Evolutionary conservation across 2,329 filamentous ascomycete genomes (phyloP).

Genomic region (Scedosporium apiospermum): DNA sequence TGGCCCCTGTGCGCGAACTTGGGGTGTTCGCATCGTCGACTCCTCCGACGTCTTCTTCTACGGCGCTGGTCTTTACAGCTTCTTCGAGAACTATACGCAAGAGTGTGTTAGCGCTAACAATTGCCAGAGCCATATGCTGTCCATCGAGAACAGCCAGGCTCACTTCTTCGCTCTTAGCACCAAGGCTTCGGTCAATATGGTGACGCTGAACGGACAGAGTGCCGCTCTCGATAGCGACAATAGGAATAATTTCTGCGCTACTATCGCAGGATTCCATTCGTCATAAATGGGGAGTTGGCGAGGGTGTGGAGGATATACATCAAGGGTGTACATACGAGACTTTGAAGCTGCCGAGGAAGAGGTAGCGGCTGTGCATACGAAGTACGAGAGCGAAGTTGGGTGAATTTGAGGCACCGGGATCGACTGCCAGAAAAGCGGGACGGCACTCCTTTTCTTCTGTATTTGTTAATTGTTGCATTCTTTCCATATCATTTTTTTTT

Average conservation of each 20-base stretch:
- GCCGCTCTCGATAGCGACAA: conserved; percentile 50
- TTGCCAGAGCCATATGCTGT: conserved; percentile 73
- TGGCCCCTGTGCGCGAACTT: conserved; percentile 59
- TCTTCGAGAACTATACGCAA: conserved; percentile 76
- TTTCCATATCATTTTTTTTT: not conserved
- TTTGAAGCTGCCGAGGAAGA: not conserved
- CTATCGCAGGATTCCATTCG: conserved; percentile 41
- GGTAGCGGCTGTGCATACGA: not conserved
- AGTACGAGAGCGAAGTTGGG: not conserved
- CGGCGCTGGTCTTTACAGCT: conserved; percentile 69
- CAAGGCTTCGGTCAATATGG: conserved; percentile 66
- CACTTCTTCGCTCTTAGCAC: conserved; percentile 62
- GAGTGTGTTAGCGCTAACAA: conserved; percentile 55
- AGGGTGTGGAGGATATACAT: not conserved
- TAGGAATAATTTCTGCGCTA: conserved; percentile 55
- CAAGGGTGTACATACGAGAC: not conserved
- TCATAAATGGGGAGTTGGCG: not conserved
- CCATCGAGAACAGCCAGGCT: conserved; percentile 54
- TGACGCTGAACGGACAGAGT: conserved; percentile 49
- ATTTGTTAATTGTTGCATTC: not conserved
- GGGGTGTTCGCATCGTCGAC: conserved; percentile 63
- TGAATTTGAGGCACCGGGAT: not conserved
- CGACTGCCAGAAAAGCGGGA: not conserved
- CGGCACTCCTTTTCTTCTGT: not conserved
- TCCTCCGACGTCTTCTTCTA: conserved; percentile 60